Evolutionary conservation across 495 filamentous ascomycete species (phyloP).

Genomic region (Chaetomium tenue): DNA sequence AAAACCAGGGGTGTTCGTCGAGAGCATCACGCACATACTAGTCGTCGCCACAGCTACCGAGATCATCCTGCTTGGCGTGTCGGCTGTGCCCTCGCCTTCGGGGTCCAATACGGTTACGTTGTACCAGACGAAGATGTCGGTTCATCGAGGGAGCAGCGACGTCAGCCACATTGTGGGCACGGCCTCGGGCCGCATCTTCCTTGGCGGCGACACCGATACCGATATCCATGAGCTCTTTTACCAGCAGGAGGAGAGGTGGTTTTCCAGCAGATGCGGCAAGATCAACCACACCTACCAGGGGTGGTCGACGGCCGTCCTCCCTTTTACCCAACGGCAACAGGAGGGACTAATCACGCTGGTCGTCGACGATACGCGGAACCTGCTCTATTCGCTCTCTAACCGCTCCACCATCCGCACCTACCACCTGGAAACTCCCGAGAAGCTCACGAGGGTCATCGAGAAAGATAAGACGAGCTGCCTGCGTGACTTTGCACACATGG

Average conservation of each 20-base stretch:
- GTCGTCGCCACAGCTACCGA: conserved; percentile 84
- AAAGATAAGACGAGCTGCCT: conserved; percentile 55
- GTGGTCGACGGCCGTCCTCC: conserved; percentile 61
- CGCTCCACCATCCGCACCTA: conserved; percentile 82
- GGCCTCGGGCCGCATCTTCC: conserved; percentile 84
- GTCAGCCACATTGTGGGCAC: conserved; percentile 76
- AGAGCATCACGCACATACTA: conserved; percentile 76
- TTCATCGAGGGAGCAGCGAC: conserved; percentile 64
- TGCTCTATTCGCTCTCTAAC: conserved; percentile 88
- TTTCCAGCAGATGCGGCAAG: conserved; percentile 73
- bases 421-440: conserved; percentile 61
- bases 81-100: conserved; percentile 55
- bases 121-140: conserved; percentile 79
- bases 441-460: conserved; percentile 54
- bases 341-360: conserved; percentile 73
- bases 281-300: conserved; percentile 83
- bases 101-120: conserved; percentile 70
- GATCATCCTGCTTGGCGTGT: conserved; percentile 77
- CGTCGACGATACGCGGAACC: conserved; percentile 80
- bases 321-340: conserved; percentile 31
- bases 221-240: conserved; percentile 93
- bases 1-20: conserved; percentile 77
- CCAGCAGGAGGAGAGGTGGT: conserved; percentile 96
- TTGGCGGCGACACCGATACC: conserved; percentile 72
- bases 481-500: conserved; percentile 73